Conservation (phyloP, 2,329 filamentous ascomycete species). For the Trichoderma asperellum region DNA sequence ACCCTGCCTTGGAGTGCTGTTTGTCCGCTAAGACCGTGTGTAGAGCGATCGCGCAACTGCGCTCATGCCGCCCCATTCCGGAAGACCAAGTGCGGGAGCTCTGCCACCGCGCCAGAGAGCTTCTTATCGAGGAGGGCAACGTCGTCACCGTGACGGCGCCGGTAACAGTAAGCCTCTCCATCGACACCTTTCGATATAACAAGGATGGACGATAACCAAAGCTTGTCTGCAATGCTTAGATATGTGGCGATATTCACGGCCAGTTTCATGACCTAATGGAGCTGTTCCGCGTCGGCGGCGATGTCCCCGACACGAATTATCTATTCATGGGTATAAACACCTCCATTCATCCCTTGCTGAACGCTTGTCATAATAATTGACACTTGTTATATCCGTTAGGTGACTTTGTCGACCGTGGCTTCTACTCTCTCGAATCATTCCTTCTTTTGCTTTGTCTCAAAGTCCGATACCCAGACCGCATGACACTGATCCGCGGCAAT, state of each 20-base stretch:
- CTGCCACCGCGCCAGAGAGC: slow-evolving; percentile 94
- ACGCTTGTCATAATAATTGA: neutral
- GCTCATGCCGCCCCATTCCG: slow-evolving; percentile 93
- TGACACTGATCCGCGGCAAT: slow-evolving; percentile 93
- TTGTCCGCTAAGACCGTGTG: slow-evolving; percentile 11
- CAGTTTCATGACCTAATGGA: slow-evolving; percentile 98
- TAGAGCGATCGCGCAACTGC: slow-evolving; percentile 92
- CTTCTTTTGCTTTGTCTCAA: slow-evolving; percentile 94
- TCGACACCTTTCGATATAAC: neutral
- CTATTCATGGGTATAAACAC: slow-evolving; percentile 84
- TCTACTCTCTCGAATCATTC: slow-evolving; percentile 97
- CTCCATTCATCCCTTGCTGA: no score
- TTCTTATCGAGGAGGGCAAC: slow-evolving; percentile 96
- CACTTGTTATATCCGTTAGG: slow-evolving; percentile 51
- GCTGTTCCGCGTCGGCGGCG: slow-evolving; percentile 88
- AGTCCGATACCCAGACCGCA: slow-evolving; percentile 95
- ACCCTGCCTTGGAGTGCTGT: slow-evolving; percentile 28
- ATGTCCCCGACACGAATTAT: slow-evolving; percentile 94
- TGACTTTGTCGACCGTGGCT: slow-evolving; percentile 96
- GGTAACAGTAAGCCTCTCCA: slow-evolving; percentile 70
- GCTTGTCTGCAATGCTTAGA: slow-evolving; percentile 51
- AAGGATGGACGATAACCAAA: slow-evolving; percentile 15
- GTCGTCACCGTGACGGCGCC: slow-evolving; percentile 94
- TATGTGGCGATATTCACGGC: slow-evolving; percentile 96
- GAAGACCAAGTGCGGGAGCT: slow-evolving; percentile 94